Percentiles rank a stretch among this genome's conserved stretches.
phyloP scores from a whole-genome alignment of 805 yeast genomes.

The Komagataella kurtzmanii region DNA sequence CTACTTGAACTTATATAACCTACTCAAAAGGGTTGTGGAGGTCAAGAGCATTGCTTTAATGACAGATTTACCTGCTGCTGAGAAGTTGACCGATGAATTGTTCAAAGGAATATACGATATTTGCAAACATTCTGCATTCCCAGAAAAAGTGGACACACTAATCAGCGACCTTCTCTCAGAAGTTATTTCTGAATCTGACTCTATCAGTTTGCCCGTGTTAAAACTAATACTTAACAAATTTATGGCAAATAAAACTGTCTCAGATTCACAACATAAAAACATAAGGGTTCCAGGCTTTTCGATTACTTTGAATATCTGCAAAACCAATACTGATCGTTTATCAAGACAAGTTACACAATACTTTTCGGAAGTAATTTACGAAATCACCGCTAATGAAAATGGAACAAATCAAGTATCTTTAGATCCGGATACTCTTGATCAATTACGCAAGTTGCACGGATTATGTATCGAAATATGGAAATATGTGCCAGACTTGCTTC shows the following conservation, averaged over 20 bases:
- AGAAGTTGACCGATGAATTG: constrained; percentile 33
- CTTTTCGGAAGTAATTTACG: constrained; percentile 64
- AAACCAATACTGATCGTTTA: constrained; percentile 56
- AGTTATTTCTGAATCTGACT: constrained; percentile 56
- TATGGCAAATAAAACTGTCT: constrained; percentile 17
- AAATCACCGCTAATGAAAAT: constrained; percentile 13
- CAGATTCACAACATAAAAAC: constrained; percentile 8
- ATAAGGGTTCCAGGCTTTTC: constrained; percentile 46
- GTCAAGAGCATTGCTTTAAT: constrained; percentile 62
- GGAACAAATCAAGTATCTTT: constrained; percentile 7
- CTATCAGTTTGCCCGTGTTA: constrained; percentile 46
- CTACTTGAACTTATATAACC: constrained; percentile 46
- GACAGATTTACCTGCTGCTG: constrained; percentile 59
- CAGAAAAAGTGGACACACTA: constrained; percentile 41
- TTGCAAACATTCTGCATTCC: constrained; percentile 21
- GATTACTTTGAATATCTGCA: constrained; percentile 56
- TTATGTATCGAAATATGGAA: constrained; percentile 62
- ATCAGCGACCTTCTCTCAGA: constrained; percentile 65
- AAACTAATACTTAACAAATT: constrained; percentile 56
- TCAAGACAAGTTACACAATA: constrained; percentile 67
- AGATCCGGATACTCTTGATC: constrained; percentile 13
- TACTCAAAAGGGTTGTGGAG: constrained; percentile 59
- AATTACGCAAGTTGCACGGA: constrained; percentile 47
- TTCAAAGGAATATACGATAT: constrained; percentile 54
- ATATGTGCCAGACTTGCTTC: constrained; percentile 59